Evolutionary conservation across 208 protist species (phyloP).

Genomic region (Phytomonas sp.): DNA sequence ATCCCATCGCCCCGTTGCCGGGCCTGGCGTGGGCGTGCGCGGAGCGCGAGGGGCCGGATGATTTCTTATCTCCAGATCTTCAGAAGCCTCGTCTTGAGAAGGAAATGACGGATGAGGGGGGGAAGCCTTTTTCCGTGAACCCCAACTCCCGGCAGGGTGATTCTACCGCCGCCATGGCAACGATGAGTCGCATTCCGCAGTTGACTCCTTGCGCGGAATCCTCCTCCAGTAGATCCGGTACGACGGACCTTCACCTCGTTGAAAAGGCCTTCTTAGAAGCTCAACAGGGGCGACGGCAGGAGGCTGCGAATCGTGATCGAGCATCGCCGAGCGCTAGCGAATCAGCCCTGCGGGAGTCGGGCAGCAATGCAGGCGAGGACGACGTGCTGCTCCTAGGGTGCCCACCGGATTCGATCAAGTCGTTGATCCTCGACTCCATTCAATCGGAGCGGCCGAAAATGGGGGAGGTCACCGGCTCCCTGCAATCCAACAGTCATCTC

Average conservation of each 20-base stretch:
- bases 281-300: background rate
- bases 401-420: background rate
- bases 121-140: too few species aligned
- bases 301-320: too few species aligned
- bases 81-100: background rate
- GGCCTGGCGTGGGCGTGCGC: conserved; percentile 11
- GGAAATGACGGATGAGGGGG: too few species aligned
- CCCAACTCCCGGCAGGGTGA: too few species aligned
- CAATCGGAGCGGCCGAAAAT: background rate
- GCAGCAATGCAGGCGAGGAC: background rate
- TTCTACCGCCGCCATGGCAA: background rate
- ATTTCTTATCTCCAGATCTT: background rate
- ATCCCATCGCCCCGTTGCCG: conserved; percentile 27
- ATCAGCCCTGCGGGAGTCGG: too few species aligned
- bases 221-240: background rate
- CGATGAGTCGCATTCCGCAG: background rate
- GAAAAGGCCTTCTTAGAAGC: background rate
- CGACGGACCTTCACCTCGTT: background rate
- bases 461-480: background rate
- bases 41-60: conserved; percentile 5
- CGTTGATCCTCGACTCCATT: background rate
- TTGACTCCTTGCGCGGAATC: background rate
- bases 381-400: background rate
- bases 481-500: background rate
- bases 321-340: too few species aligned